phyloP scores from a whole-genome alignment of 176 grass and related monocot genomes.

The Melocanna baccifera region DNA sequence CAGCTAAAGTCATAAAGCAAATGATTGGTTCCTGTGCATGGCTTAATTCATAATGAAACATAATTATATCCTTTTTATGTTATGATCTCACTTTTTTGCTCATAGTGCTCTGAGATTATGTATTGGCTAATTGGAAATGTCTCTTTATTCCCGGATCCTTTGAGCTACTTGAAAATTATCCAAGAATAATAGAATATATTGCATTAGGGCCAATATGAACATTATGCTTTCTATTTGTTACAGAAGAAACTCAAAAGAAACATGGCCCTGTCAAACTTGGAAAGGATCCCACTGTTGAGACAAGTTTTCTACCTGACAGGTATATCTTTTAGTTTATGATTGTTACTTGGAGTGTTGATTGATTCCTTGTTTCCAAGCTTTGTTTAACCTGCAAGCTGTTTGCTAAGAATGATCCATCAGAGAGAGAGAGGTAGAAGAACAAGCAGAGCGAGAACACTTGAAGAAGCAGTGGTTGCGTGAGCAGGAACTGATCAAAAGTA shows the following conservation, averaged over 20 bases:
- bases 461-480: constrained; percentile 84
- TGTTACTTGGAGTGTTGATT: constrained; percentile 26
- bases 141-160: not conserved
- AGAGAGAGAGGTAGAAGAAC: constrained; percentile 96
- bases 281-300: constrained; percentile 95
- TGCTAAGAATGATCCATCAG: constrained; percentile 97
- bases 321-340: constrained; percentile 48
- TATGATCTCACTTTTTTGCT: not conserved
- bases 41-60: not conserved
- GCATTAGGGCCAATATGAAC: not conserved
- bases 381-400: constrained; percentile 60
- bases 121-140: not conserved
- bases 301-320: constrained; percentile 96
- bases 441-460: constrained; percentile 75
- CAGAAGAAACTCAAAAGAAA: constrained; percentile 69
- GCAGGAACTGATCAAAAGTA: constrained; percentile 97
- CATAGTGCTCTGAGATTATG: not conserved
- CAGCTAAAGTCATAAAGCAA: not conserved
- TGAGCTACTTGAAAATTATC: constrained; percentile 19
- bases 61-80: constrained; percentile 4
- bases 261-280: constrained; percentile 55
- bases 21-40: not conserved
- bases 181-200: not conserved
- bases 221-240: constrained; percentile 15
- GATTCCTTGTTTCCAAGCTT: constrained; percentile 26